Conservation (phyloP, 306 rosid genomes). For the Calophaca sinica region DNA sequence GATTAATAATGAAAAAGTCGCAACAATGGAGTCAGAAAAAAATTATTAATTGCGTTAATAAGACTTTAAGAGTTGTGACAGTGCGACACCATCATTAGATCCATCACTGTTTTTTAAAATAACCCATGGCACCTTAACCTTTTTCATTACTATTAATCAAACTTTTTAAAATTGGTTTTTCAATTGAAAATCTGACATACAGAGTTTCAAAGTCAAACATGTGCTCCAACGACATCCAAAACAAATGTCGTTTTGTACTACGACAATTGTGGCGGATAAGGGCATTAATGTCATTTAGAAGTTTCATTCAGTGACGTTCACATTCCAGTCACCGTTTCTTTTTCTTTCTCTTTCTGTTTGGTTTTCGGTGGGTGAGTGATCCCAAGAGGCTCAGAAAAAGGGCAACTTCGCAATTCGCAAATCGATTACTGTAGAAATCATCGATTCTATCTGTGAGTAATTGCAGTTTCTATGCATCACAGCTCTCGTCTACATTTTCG, state of each 20-base stretch:
- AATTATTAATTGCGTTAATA: neutral
- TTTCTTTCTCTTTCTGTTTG: neutral
- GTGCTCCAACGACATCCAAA: neutral
- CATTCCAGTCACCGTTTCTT: slow-evolving; percentile 14
- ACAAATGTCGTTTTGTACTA: neutral
- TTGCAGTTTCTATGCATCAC: slow-evolving; percentile 16
- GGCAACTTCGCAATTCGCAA: slow-evolving; percentile 31
- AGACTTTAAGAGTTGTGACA: neutral
- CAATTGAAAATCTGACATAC: neutral
- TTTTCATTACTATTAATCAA: no score
- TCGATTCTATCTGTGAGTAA: slow-evolving; percentile 53
- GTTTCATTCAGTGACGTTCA: neutral
- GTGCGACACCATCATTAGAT: neutral
- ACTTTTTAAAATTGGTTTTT: no score
- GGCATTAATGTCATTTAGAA: slow-evolving; percentile 27
- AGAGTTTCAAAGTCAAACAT: neutral
- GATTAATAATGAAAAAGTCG: neutral
- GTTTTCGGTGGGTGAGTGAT: slow-evolving; percentile 27
- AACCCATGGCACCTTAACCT: neutral
- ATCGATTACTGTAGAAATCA: slow-evolving; percentile 35
- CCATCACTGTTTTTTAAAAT: neutral
- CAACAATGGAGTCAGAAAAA: neutral
- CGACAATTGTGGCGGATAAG: neutral
- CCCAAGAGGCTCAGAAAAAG: slow-evolving; percentile 39
- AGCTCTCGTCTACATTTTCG: slow-evolving; percentile 5